These are phyloP conservation scores for Alternaria conjuncta DNA, from an alignment of 2,329 filamentous ascomycete species.

Conservation along the genomic window DNA sequence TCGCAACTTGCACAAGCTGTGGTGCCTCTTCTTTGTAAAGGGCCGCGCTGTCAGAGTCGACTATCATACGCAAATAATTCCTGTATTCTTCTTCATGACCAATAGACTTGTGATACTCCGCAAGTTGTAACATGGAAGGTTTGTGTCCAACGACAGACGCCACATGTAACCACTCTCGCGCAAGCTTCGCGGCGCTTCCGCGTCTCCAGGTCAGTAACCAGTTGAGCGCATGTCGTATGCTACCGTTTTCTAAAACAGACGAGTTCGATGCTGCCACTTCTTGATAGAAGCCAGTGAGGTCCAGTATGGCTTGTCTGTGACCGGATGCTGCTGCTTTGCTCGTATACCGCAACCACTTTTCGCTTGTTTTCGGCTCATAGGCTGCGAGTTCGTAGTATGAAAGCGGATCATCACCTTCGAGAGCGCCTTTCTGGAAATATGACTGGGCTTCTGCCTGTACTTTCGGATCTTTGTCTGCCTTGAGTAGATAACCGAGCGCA, in stretches of 20 bases:
- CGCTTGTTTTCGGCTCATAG: conserved; percentile 32
- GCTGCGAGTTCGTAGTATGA: conserved; percentile 49
- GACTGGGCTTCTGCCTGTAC: conserved; percentile 29
- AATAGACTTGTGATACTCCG: conserved; percentile 21
- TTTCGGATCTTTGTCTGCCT: conserved; percentile 19
- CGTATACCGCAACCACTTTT: conserved; percentile 52
- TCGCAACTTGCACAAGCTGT: conserved; percentile 29
- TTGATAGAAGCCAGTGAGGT: conserved; percentile 51
- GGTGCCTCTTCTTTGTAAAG: conserved; percentile 35
- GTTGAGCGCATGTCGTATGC: conserved; percentile 23
- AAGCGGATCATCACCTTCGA: conserved; percentile 52
- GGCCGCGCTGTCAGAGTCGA: conserved; percentile 19
- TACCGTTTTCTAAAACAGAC: conserved; percentile 10
- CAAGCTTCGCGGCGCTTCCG: conserved; percentile 23
- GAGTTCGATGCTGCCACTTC: conserved; percentile 34
- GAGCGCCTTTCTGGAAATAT: conserved; percentile 46
- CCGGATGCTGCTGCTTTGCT: conserved; percentile 55
- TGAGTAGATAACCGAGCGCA: conserved; percentile 35
- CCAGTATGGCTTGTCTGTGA: conserved; percentile 46
- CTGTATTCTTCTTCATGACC: conserved; percentile 24
- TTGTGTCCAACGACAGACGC: conserved; percentile 40
- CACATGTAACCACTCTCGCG: conserved; percentile 39
- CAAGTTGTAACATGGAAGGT: conserved; percentile 34
- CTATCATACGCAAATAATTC: conserved; percentile 19
- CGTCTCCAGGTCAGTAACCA: conserved; percentile 33